These are phyloP conservation scores for Leccinellum rugosiceps DNA, from an alignment of 768 basidiomycete genomes.

Conservation along the genomic window DNA sequence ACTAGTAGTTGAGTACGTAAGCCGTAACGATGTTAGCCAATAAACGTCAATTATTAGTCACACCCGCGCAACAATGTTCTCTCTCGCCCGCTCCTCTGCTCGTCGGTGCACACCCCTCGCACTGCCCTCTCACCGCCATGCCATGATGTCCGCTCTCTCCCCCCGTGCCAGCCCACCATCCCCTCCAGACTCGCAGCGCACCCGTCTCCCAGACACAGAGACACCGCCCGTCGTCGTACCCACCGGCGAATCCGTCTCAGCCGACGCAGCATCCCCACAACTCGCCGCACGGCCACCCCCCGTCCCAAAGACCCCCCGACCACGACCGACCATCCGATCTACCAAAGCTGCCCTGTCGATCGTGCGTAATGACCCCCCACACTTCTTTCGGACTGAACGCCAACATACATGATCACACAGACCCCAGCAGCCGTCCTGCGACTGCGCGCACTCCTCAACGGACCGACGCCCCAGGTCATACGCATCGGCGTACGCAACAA, in stretches of 20 bases:
- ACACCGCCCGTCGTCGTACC: slow-evolving; percentile 54
- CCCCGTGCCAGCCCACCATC: slow-evolving; percentile 25
- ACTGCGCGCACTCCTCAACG: slow-evolving; percentile 67
- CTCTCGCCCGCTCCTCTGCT: slow-evolving; percentile 11
- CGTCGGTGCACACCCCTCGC: neutral
- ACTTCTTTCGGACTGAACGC: neutral
- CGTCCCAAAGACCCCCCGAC: slow-evolving; percentile 58
- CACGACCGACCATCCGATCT: slow-evolving; percentile 62
- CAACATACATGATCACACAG: slow-evolving; percentile 37
- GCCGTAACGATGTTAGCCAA: slow-evolving; percentile 11
- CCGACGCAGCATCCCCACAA: slow-evolving; percentile 67
- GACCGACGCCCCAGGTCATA: slow-evolving; percentile 87
- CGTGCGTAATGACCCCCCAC: slow-evolving; percentile 38
- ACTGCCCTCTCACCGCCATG: slow-evolving; percentile 40
- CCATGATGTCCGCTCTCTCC: slow-evolving; percentile 67
- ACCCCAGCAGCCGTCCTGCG: slow-evolving; percentile 75
- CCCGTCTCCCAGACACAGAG: slow-evolving; percentile 33
- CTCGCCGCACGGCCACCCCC: slow-evolving; percentile 70
- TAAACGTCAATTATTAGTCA: slow-evolving; percentile 22
- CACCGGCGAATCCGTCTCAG: slow-evolving; percentile 42
- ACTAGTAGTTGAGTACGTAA: slow-evolving; percentile 8
- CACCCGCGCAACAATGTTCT: slow-evolving; percentile 19
- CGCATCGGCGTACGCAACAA: slow-evolving; percentile 96
- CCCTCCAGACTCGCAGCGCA: slow-evolving; percentile 12
- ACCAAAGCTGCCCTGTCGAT: slow-evolving; percentile 77